Percentiles rank a stretch among this genome's conserved stretches.
Conservation (phyloP, 106 monocot genomes). For the Hemerocallis citrina region DNA sequence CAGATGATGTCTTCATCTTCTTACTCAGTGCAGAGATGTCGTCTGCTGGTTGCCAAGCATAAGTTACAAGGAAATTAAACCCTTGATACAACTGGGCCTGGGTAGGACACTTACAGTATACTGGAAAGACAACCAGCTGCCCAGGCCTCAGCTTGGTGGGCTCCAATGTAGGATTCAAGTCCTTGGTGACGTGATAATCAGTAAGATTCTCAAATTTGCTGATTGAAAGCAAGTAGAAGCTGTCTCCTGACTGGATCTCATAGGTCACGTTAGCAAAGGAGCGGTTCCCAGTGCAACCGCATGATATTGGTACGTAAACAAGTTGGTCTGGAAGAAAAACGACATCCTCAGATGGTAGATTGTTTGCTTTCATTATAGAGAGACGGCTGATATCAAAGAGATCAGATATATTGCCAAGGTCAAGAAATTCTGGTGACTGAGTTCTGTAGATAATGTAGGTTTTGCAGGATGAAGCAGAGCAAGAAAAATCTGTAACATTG, state of each 20-base stretch:
- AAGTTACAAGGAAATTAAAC: conserved; percentile 22
- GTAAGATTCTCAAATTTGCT: conserved; percentile 30
- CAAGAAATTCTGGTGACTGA: conserved; percentile 8
- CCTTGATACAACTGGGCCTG: conserved; percentile 15
- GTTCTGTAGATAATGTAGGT: conserved; percentile 26
- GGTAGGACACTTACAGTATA: conserved; percentile 30
- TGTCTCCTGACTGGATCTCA: conserved; percentile 19
- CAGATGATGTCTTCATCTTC: conserved; percentile 17
- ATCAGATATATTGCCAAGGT: conserved; percentile 19
- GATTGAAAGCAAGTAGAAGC: conserved; percentile 24
- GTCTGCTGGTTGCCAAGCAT: conserved; percentile 28
- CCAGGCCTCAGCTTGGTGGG: conserved; percentile 12
- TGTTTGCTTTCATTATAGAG: conserved; percentile 18
- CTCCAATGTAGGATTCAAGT: conserved; percentile 17
- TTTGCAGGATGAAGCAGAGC: conserved; percentile 9
- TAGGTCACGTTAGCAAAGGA: conserved; percentile 25
- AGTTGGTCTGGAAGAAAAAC: conserved; percentile 19
- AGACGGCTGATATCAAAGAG: conserved; percentile 30
- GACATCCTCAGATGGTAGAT: conserved; percentile 22
- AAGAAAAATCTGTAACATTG: conserved; percentile 25
- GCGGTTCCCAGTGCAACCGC: conserved; percentile 27
- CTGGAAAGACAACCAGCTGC: conserved; percentile 20
- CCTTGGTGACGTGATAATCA: conserved; percentile 8
- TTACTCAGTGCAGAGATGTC: conserved; percentile 15
- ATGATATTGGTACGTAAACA: conserved; percentile 26